Percentiles rank a stretch among this genome's conserved stretches.
phyloP scores from a whole-genome alignment of 179 eudicot genomes.

The Amaranthus tricolor region DNA sequence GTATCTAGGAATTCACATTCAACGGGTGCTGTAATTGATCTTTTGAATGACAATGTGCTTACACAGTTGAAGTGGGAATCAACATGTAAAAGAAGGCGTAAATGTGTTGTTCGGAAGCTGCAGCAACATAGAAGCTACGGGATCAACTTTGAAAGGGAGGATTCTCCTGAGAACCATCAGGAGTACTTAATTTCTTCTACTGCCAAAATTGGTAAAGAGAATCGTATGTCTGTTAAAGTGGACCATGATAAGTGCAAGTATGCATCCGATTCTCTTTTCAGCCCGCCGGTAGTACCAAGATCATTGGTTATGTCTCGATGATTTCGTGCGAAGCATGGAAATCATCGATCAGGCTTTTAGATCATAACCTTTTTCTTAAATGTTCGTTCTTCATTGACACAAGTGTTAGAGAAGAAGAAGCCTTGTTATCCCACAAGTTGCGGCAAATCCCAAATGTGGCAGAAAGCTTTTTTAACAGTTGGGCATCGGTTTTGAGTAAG shows the following conservation, averaged over 20 bases:
- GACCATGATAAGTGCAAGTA: constrained; percentile 67
- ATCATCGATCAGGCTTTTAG: constrained; percentile 13
- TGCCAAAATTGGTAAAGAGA: constrained; percentile 16
- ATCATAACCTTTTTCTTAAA: neutral
- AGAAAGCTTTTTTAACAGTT: constrained; percentile 7
- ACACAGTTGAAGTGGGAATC: constrained; percentile 60
- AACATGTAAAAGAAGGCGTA: constrained; percentile 53
- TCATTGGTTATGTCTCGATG: constrained; percentile 78
- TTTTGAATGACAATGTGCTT: constrained; percentile 51
- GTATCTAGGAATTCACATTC: neutral
- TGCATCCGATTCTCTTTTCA: constrained; percentile 42
- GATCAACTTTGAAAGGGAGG: constrained; percentile 12
- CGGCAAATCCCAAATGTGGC: constrained; percentile 11
- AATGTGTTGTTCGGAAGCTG: constrained; percentile 31
- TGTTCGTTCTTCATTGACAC: neutral
- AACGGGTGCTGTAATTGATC: constrained; percentile 31
- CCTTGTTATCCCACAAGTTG: neutral
- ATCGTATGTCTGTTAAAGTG: constrained; percentile 34
- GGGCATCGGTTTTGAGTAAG: constrained; percentile 31
- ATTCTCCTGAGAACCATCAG: constrained; percentile 8
- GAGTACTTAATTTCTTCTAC: neutral
- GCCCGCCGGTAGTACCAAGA: constrained; percentile 45
- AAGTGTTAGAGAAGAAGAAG: neutral
- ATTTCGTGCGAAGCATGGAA: constrained; percentile 11
- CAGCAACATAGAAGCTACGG: constrained; percentile 16